Base-by-base conservation (phyloP, 176 grass and related monocot genomes). In the Oryza meridionalis region DNA sequence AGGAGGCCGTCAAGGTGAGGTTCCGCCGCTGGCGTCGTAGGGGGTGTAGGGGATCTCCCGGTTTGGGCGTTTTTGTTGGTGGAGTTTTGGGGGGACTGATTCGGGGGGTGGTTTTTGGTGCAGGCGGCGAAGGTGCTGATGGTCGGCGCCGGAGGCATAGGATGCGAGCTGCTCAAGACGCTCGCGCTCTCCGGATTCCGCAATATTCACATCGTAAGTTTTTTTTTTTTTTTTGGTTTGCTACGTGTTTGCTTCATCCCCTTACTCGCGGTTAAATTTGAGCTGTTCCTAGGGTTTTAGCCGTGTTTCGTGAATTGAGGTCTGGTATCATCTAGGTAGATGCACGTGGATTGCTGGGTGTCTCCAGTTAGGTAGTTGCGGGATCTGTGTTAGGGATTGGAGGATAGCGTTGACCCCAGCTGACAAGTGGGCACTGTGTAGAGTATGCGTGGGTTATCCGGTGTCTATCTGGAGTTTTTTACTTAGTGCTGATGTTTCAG, bases 111-210 rank as follows among this genome's bases (percentile, higher is more conserved):
- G 7, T 7, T 1, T 1, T 50, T 32, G 7, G 69, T n/a, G 75
- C 87, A 99, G 97, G 86, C 78, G 73, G 93, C 97, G 62, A 94
- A 99, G 86, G 93, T 99, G 64, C 85, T 99, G 33, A 99, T 99
- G 97, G 97, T 99, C 26, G 97, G 97, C 11, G 97, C 97, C 1
- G 97, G 97, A 51, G 97, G 97, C 26, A 99, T 99, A 73, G 97
- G 97, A 5, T 99, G 97, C 88, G 97, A 99, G 93, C 90, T 99
- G 55, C 91, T 99, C 84, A 99, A 99, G 86, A 99, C 97, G 32
- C 93, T 99, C 63, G 97, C 93, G 11, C 93, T 99, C 64, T 96
- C 97, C 42, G 93, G 93, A 45, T 99, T 99, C 77, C 70, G 65
- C 43, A 91, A 99, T 84, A 96, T 99, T 66, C 91, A 99, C 93